Evolutionary conservation across 371 early-diverging fungal genomes (phyloP), one percentile per base, ranked within the genome.

Genomic region (Zopfochytrium polystomum): DNA sequence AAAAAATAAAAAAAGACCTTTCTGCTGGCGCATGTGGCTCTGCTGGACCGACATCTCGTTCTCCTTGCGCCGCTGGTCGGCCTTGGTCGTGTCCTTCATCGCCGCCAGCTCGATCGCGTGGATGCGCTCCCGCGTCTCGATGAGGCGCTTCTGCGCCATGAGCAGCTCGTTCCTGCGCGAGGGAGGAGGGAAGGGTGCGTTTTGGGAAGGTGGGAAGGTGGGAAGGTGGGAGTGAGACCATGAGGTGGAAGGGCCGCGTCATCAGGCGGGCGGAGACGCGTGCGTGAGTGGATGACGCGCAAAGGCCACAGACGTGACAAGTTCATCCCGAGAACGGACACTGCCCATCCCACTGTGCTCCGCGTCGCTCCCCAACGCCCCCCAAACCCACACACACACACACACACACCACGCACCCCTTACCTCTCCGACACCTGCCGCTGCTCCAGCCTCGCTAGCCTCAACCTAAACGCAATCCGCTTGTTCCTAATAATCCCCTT

Each of bases 361-460:
- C 7, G 23, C 9, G 9, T 22, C 23, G 23, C 48, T n/a, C n/a
- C n/a, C n/a, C n/a, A n/a, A n/a, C n/a, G n/a, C n/a, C n/a, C n/a
- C n/a, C n/a, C n/a, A n/a, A n/a, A n/a, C n/a, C n/a, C n/a, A n/a
- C n/a, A n/a, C n/a, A n/a, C n/a, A n/a, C n/a, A n/a, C n/a, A n/a
- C n/a, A n/a, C 22, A 9, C 9, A 20, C 13, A 48, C 23, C 48
- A 9, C 9, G 52, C 9, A 9, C 7, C 13, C 7, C 22, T 52
- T 26, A 66, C 66, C 66, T 46, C 42, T 65, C 65, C 9, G 65
- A 33, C 2, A 29, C 11, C 29, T 65, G 65, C 1, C 65, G 44
- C 31, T 58, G 42, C 27, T 65, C 65, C 48, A 65, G 32, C 4
- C 65, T 18, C n/a, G 35, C 52, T 47, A 58, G 38, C 25, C 65